A percentile compares a stretch with the other conserved stretches of the same genome.
Conservation (phyloP, 371 early-diverging fungal genomes). For the Parasitella parasitica region DNA sequence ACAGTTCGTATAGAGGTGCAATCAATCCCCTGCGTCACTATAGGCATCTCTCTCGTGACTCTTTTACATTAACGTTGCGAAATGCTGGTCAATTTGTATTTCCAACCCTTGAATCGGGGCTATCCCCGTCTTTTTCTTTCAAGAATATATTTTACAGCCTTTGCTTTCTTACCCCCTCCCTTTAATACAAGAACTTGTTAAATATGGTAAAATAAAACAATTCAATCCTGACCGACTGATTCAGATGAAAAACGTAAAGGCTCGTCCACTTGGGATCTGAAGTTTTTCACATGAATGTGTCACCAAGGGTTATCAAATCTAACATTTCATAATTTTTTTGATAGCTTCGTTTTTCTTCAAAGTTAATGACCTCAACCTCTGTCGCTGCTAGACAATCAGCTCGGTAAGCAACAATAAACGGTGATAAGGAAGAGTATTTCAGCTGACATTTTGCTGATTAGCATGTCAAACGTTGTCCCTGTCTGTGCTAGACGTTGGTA, state of each 20-base stretch:
- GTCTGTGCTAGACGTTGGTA: slow-evolving; percentile 43
- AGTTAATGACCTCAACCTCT: slow-evolving; percentile 32
- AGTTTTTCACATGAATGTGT: neutral
- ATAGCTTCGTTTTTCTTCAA: slow-evolving; percentile 48
- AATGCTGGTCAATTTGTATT: slow-evolving; percentile 1
- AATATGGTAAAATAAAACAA: slow-evolving; percentile 1
- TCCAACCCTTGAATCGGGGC: slow-evolving; percentile 5
- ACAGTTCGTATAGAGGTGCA: neutral
- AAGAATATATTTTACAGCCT: neutral
- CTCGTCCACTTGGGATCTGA: neutral
- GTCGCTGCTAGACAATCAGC: slow-evolving; percentile 36
- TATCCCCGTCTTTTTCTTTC: slow-evolving; percentile 1
- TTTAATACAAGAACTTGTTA: neutral
- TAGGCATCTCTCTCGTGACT: neutral
- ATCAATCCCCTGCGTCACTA: neutral
- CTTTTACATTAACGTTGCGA: neutral
- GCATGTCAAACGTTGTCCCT: slow-evolving; percentile 29
- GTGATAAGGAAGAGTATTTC: neutral
- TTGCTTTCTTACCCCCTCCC: neutral
- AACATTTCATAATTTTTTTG: neutral
- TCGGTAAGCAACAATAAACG: slow-evolving; percentile 28
- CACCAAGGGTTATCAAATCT: neutral
- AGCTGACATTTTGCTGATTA: neutral
- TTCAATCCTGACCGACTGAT: neutral
- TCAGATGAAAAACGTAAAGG: neutral